phyloP scores from a whole-genome alignment of 805 yeast genomes.

The Candida methanosorbosa region DNA sequence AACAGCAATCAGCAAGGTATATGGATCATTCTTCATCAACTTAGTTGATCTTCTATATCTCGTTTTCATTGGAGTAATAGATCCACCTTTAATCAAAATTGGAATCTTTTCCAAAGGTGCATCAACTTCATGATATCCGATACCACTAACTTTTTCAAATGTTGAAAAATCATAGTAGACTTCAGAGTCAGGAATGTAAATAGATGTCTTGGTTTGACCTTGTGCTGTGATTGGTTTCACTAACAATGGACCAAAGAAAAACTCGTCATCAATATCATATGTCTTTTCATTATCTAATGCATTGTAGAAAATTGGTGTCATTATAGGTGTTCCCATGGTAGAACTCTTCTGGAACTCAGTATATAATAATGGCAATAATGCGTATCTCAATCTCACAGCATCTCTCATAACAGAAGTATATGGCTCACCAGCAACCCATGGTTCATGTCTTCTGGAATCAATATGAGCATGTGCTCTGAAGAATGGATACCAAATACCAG shows the following conservation, averaged over 20 bases:
- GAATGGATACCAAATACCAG: constrained; percentile 94
- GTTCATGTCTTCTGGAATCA: constrained; percentile 88
- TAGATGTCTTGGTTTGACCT: constrained; percentile 28
- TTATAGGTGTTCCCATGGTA: constrained; percentile 54
- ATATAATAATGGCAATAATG: constrained; percentile 69
- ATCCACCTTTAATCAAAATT: constrained; percentile 69
- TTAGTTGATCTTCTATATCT: constrained; percentile 74
- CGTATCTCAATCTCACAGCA: constrained; percentile 66
- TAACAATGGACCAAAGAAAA: constrained; percentile 63
- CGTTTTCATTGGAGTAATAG: constrained; percentile 56
- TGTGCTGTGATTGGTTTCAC: constrained; percentile 74
- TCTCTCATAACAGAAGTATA: constrained; percentile 57
- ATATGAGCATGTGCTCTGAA: constrained; percentile 96
- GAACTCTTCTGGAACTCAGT: constrained; percentile 67
- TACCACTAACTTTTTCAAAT: constrained; percentile 21
- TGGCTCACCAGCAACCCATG: constrained; percentile 78
- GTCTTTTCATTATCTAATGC: constrained; percentile 36
- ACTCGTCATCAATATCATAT: constrained; percentile 71
- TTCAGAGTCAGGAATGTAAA: constrained; percentile 49
- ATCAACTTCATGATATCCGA: constrained; percentile 29
- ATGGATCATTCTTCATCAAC: constrained; percentile 74
- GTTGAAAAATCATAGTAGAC: constrained; percentile 47
- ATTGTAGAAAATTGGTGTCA: constrained; percentile 60
- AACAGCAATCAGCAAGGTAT: constrained; percentile 60
- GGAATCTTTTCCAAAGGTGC: constrained; percentile 61